A percentile compares a stretch with the other conserved stretches of the same genome.
These are phyloP conservation scores for Lunasporangiospora selenospora DNA, from an alignment of 192 early-diverging fungal genomes.

Conservation along the genomic window DNA sequence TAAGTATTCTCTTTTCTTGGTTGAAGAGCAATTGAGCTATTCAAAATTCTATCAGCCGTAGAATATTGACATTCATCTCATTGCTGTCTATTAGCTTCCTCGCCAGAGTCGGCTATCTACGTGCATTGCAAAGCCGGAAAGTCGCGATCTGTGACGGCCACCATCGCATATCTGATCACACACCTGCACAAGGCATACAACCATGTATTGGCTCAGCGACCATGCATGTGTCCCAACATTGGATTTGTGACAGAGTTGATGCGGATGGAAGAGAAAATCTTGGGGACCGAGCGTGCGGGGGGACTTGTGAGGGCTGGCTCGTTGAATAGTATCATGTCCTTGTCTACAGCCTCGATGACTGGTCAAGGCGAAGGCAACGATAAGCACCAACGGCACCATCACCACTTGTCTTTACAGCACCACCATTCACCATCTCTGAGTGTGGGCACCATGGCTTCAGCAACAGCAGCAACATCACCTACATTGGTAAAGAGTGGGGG, in stretches of 20 bases:
- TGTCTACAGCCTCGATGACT: conserved; percentile 29
- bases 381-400: conserved; percentile 13
- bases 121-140: conserved; percentile 84
- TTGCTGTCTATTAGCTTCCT: conserved; percentile 40
- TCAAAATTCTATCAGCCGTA: no score
- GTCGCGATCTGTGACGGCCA: conserved; percentile 73
- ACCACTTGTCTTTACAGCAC: conserved; percentile 25
- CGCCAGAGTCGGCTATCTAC: conserved; percentile 58
- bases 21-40: no score
- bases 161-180: conserved; percentile 72
- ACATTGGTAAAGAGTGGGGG: no score
- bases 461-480: conserved; percentile 23
- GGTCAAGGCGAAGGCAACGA: neutral
- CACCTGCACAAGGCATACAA: conserved; percentile 67
- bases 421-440: conserved; percentile 11
- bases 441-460: conserved; percentile 19
- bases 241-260: conserved; percentile 78
- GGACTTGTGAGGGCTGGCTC: conserved; percentile 29
- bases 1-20: conserved; percentile 43
- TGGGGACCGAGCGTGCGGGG: conserved; percentile 41
- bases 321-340: conserved; percentile 32
- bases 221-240: conserved; percentile 76
- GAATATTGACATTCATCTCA: no score
- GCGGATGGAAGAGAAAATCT: conserved; percentile 67
- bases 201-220: conserved; percentile 64